Conservation (phyloP, 108 stramenopile genomes). For the Schizochytrium sp. region DNA sequence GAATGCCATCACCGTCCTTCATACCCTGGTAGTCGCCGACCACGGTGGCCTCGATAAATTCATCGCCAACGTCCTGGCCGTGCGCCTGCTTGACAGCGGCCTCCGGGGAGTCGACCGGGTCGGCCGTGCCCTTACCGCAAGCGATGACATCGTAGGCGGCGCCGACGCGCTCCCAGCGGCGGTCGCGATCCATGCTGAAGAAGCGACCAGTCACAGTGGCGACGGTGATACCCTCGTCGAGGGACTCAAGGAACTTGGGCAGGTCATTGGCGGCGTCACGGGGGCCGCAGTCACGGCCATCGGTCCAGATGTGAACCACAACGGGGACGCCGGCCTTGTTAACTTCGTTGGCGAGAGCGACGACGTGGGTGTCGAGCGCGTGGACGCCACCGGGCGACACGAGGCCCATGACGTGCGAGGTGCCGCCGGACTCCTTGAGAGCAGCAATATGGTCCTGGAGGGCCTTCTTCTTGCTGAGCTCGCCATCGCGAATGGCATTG, state of each 20-base stretch:
- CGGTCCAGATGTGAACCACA: not conserved
- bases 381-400: constrained; percentile 4
- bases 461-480: not conserved
- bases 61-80: not conserved
- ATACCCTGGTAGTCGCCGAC: not conserved
- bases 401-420: constrained; percentile 9
- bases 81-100: not conserved
- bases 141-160: not conserved
- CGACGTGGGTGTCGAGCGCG: not conserved
- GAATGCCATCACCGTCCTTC: constrained; percentile 3
- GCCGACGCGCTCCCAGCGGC: constrained; percentile 16
- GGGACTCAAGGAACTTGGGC: not conserved
- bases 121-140: not conserved
- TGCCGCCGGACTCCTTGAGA: constrained; percentile 9
- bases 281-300: not conserved
- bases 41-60: not conserved
- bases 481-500: not conserved
- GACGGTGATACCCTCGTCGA: not conserved
- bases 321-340: constrained; percentile 15
- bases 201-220: constrained; percentile 3
- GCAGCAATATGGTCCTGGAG: not conserved
- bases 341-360: not conserved
- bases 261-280: not conserved
- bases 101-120: not conserved
- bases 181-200: constrained; percentile 3